Conservation (phyloP, 2,329 filamentous ascomycete species). For the Chlorencoelia australis region DNA sequence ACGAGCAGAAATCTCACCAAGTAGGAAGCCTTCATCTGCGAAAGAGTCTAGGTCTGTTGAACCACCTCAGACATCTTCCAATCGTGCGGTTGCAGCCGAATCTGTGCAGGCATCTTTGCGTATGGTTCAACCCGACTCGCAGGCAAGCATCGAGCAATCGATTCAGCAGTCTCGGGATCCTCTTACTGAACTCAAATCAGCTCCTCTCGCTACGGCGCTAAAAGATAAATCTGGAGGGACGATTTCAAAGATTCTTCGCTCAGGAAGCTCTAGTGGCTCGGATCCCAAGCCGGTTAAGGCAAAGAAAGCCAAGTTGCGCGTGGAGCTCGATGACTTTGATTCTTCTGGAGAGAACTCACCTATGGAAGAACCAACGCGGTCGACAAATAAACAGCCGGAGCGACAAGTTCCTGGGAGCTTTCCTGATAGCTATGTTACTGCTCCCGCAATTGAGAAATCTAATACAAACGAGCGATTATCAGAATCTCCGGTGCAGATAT, state of each 20-base stretch:
- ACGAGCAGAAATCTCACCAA: slow-evolving; percentile 20
- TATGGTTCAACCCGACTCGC: slow-evolving; percentile 22
- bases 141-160: slow-evolving; percentile 13
- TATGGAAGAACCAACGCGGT: slow-evolving; percentile 21
- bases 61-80: slow-evolving; percentile 17
- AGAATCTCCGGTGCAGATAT: slow-evolving; percentile 60
- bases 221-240: slow-evolving; percentile 32
- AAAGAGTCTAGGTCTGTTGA: slow-evolving; percentile 19
- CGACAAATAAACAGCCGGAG: slow-evolving; percentile 17
- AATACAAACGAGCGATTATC: slow-evolving; percentile 39
- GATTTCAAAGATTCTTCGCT: slow-evolving; percentile 35
- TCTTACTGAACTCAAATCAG: slow-evolving; percentile 29
- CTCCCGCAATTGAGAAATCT: slow-evolving; percentile 26
- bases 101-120: slow-evolving; percentile 24
- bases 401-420: slow-evolving; percentile 27
- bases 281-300: slow-evolving; percentile 46
- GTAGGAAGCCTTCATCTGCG: slow-evolving; percentile 12
- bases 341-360: slow-evolving; percentile 34
- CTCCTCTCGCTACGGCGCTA: slow-evolving; percentile 29
- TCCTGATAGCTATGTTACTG: slow-evolving; percentile 25
- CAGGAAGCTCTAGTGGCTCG: slow-evolving; percentile 29
- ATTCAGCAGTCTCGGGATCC: slow-evolving; percentile 24
- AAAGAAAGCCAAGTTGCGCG: slow-evolving; percentile 48
- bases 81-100: slow-evolving; percentile 18
- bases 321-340: slow-evolving; percentile 61